Evolutionary conservation across 1,284 basidiomycete genomes (phyloP), one percentile per base, ranked within the genome.

Genomic region (Ceratobasidium sp.): DNA sequence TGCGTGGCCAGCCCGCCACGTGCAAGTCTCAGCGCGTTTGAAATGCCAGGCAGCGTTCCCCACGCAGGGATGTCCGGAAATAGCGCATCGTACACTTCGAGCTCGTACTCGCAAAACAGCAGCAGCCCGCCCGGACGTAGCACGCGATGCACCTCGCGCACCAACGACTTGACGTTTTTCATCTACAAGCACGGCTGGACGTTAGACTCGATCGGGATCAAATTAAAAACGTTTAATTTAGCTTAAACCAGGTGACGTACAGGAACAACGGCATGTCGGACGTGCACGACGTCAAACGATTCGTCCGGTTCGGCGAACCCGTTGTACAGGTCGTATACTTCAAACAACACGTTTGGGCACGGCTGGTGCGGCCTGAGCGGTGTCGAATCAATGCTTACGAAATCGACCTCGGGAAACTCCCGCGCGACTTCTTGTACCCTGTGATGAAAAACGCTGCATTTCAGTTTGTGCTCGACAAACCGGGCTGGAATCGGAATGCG

Each of bases 271-370:
- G 55, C 67, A 23, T 70, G 55, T 21, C 55, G 57, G 12, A 70
- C 16, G 26, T 70, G 53, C 5, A 70, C 67, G 12, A 70, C 43
- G n/a, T 70, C 67, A 50, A 70, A 70, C 21, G 55, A 59, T 12
- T 48, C 26, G 45, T 70, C 67, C 18, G 67, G 41, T 26, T 70
- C 67, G 8, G 67, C 67, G 16, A 70, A 58, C 26, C 67, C 67
- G 21, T 58, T 59, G 67, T 70, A 59, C 41, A 70, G n/a, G 23
- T 70, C 67, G 43, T 70, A 70, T 9, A 70, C 67, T 48, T 70
- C 67, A 34, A 70, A 70, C 14, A 50, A 28, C 1, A 70, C 55
- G 55, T 70, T 70, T 16, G 53, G 55, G 41, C 67, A 36, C 1
- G 67, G 53, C 9, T 2, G 34, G 32, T 70, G 67, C 30, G 67